These are phyloP conservation scores for Linanthus parryae DNA, from an alignment of 148 eudicot genomes.

Conservation along the genomic window DNA sequence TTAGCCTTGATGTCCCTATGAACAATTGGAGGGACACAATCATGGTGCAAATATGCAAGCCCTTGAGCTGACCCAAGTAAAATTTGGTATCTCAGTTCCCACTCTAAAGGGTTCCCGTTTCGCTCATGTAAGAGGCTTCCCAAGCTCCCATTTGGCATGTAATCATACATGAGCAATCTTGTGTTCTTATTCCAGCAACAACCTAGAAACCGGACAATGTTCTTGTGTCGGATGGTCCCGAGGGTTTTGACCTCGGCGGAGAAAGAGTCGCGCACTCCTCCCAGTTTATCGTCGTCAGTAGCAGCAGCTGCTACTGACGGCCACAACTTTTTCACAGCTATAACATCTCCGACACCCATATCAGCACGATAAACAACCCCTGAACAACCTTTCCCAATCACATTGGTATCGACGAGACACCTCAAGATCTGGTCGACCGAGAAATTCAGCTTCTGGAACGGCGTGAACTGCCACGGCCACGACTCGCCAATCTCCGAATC, in stretches of 20 bases:
- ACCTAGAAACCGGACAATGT: constrained; percentile 76
- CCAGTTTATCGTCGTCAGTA: constrained; percentile 15
- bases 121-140: constrained; percentile 77
- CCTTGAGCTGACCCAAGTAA: constrained; percentile 79
- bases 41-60: constrained; percentile 82
- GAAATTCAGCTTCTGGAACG: constrained; percentile 78
- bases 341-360: constrained; percentile 54
- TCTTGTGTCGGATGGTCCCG: constrained; percentile 79
- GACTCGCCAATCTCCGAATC: constrained; percentile 71
- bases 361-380: constrained; percentile 84
- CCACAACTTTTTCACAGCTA: constrained; percentile 91
- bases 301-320: constrained; percentile 30
- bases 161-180: constrained; percentile 82
- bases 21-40: constrained; percentile 82
- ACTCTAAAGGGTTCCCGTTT: constrained; percentile 62
- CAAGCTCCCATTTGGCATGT: constrained; percentile 91
- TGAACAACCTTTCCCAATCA: constrained; percentile 82
- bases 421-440: constrained; percentile 63
- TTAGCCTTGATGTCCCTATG: constrained; percentile 91
- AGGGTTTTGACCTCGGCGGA: constrained; percentile 84
- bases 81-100: constrained; percentile 75
- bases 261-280: constrained; percentile 72
- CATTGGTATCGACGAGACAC: constrained; percentile 66
- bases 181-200: constrained; percentile 81
- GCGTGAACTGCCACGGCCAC: constrained; percentile 82